phyloP scores from a whole-genome alignment of 176 grass and related monocot species.

The Oryza punctata region DNA sequence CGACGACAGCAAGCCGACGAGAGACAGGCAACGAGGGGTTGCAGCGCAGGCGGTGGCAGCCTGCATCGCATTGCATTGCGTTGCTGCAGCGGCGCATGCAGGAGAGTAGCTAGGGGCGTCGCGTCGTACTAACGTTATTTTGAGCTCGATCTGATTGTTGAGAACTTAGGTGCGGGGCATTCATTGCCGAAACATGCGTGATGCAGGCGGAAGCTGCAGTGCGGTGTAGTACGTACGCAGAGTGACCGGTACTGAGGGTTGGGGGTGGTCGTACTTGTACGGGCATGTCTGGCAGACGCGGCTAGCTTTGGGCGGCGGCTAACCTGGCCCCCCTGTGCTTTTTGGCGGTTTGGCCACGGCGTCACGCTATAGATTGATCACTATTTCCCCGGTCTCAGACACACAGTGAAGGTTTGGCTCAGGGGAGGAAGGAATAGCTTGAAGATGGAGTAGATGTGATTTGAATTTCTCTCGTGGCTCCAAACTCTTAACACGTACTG shows the following conservation, averaged over 20 bases:
- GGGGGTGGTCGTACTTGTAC: conserved; percentile 21
- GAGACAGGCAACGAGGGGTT: conserved; percentile 43
- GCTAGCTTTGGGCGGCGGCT: not conserved
- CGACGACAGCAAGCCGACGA: conserved; percentile 7
- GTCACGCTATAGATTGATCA: too few relatives aligned
- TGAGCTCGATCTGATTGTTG: not conserved
- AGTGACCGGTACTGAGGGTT: conserved; percentile 7
- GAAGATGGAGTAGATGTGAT: not conserved
- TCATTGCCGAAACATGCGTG: conserved; percentile 17
- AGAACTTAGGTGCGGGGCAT: conserved; percentile 23
- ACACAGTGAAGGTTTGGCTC: too few relatives aligned
- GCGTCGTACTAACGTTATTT: not conserved
- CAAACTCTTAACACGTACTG: too few relatives aligned
- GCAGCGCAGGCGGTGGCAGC: not conserved
- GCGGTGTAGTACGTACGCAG: not conserved
- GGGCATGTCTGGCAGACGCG: not conserved
- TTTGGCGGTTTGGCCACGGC: not conserved
- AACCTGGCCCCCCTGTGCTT: not conserved
- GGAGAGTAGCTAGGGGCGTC: not conserved
- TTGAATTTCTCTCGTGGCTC: not conserved
- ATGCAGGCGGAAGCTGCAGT: not conserved
- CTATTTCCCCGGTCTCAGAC: too few relatives aligned
- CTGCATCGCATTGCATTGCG: not conserved
- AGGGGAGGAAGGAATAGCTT: too few relatives aligned
- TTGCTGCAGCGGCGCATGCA: not conserved